phyloP scores from a whole-genome alignment of 148 eudicot species.

The Chenopodium berlandieri region DNA sequence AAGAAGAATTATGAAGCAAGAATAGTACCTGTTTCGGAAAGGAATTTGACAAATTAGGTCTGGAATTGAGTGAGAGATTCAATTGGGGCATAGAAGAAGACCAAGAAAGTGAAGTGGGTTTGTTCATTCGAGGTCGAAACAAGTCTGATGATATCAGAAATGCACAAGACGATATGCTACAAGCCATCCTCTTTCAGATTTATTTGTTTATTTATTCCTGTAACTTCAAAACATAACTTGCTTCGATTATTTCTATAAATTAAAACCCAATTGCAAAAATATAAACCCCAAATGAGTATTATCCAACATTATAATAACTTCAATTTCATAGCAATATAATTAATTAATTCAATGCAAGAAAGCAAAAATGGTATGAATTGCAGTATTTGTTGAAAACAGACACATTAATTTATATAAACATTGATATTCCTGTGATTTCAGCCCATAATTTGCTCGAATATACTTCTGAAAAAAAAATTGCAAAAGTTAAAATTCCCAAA shows the following conservation, averaged over 20 bases:
- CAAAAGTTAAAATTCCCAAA: not conserved
- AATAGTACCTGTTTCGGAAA: constrained; percentile 42
- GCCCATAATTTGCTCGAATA: too few species aligned
- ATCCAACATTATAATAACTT: not conserved
- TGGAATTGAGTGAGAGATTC: constrained; percentile 36
- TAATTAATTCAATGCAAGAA: not conserved
- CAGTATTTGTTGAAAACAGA: too few species aligned
- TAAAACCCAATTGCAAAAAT: not conserved
- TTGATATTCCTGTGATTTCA: too few species aligned
- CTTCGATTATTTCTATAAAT: not conserved
- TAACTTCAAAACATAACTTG: constrained; percentile 2
- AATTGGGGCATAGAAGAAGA: constrained; percentile 56
- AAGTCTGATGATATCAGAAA: constrained; percentile 38
- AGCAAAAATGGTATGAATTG: not conserved
- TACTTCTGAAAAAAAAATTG: too few species aligned
- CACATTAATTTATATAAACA: too few species aligned
- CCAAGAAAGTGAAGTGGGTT: constrained; percentile 60
- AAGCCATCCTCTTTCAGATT: constrained; percentile 34
- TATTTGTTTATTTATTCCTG: not conserved
- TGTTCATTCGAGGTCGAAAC: constrained; percentile 28
- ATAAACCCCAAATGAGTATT: not conserved
- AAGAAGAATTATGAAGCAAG: not conserved
- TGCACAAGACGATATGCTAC: constrained; percentile 41
- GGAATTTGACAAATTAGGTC: constrained; percentile 25
- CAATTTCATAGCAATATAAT: not conserved